A percentile compares a stretch with the other conserved stretches of the same genome.
These are phyloP conservation scores for Aspergillus oerlinghausenensis DNA, from an alignment of 2,329 filamentous ascomycete species.

Conservation along the genomic window DNA sequence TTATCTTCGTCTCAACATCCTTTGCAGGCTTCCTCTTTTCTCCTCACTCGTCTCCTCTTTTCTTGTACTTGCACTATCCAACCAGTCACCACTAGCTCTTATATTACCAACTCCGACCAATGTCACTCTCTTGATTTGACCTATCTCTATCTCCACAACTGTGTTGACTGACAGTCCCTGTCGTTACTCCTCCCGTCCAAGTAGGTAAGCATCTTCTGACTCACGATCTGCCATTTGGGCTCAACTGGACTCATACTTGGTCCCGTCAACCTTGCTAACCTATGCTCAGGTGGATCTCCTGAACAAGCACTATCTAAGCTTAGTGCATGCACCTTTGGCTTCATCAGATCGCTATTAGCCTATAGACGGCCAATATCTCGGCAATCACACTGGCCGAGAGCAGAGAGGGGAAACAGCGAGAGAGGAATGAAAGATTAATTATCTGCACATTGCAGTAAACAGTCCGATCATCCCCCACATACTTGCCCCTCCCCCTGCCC, in stretches of 20 bases:
- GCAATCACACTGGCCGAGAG: not conserved
- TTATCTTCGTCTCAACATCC: not conserved
- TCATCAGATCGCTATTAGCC: not conserved
- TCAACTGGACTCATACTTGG: not conserved
- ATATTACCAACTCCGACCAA: not conserved
- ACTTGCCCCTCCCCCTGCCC: not conserved
- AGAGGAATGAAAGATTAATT: not conserved
- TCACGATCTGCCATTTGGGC: not conserved
- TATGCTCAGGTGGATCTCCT: constrained; percentile 1
- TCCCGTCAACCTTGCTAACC: not conserved
- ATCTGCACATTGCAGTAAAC: not conserved
- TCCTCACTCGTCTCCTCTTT: not conserved
- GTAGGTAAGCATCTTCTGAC: constrained; percentile 1
- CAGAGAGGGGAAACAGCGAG: not conserved
- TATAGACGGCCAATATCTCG: not conserved
- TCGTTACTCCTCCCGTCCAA: not conserved
- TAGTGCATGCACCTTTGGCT: not conserved
- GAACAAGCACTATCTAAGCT: not conserved
- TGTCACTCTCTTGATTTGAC: not conserved
- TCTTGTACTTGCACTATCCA: not conserved
- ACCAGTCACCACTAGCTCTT: not conserved
- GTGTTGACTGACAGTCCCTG: not conserved
- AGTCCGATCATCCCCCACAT: not conserved
- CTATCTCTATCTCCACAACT: not conserved
- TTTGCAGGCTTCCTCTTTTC: not conserved